Percentiles rank a stretch among this genome's conserved stretches.
Conservation (phyloP, 2,329 filamentous ascomycete species). For the Sclerotinia nivalis region DNA sequence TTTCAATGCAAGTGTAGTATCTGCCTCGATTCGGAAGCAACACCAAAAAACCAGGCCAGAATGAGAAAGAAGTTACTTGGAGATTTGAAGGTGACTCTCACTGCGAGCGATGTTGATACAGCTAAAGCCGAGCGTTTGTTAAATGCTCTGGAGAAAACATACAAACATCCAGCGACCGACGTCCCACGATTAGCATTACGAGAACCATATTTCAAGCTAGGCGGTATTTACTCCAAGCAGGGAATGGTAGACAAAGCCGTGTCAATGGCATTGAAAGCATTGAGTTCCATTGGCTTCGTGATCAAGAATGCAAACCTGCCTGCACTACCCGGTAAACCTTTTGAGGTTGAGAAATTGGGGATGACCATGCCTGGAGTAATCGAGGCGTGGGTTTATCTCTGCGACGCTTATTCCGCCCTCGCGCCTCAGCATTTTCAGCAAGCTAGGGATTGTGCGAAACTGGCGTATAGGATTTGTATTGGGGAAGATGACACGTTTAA, state of each 20-base stretch:
- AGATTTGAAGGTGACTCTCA: constrained; percentile 23
- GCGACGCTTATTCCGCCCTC: constrained; percentile 19
- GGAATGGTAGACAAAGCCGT: constrained; percentile 3
- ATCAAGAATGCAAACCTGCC: constrained; percentile 24
- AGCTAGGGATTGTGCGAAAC: constrained; percentile 13
- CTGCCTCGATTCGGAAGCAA: constrained; percentile 24
- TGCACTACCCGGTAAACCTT: background rate
- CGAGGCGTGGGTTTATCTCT: constrained; percentile 23
- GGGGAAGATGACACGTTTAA: constrained; percentile 29
- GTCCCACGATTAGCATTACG: constrained; percentile 26
- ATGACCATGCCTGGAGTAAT: constrained; percentile 22
- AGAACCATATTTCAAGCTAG: constrained; percentile 25
- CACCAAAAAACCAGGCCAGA: background rate
- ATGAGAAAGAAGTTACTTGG: constrained; percentile 19
- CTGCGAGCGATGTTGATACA: constrained; percentile 15
- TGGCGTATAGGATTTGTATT: constrained; percentile 26
- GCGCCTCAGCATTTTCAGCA: constrained; percentile 18
- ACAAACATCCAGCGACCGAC: background rate
- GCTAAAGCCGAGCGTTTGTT: constrained; percentile 22
- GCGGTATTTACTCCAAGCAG: constrained; percentile 18
- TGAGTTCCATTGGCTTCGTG: constrained; percentile 26
- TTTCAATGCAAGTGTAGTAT: constrained; percentile 27
- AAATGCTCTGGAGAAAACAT: constrained; percentile 21
- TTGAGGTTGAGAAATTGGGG: constrained; percentile 27
- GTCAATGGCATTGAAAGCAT: constrained; percentile 15